Evolutionary conservation across 2,329 filamentous ascomycete species (phyloP), one percentile per base, ranked within the genome.

Genomic region (Shiraia bambusicola): DNA sequence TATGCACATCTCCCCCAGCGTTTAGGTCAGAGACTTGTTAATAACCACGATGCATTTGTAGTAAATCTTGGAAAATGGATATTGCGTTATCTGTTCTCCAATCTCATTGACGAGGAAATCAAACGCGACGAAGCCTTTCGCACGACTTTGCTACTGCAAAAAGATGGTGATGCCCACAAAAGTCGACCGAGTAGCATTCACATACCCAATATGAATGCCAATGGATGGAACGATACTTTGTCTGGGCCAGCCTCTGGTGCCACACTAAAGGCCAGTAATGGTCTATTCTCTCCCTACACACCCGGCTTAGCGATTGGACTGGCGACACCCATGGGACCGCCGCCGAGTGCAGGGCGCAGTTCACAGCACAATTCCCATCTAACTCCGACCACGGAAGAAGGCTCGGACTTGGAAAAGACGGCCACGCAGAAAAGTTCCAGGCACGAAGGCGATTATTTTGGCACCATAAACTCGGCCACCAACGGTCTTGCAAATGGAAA

Each of bases 21-120:
- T n/a, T n/a, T n/a, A n/a, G n/a, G n/a, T n/a, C n/a, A n/a, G n/a
- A n/a, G n/a, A n/a, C n/a, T n/a, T n/a, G n/a, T n/a, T n/a, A n/a
- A n/a, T n/a, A n/a, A n/a, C n/a, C n/a, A n/a, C n/a, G n/a, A n/a
- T n/a, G n/a, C 11, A 11, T 17, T 9, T 14, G 12, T 50, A 93
- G 88, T 97, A 67, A 97, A 95, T 61, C 82, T 97, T 32, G 93
- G 93, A 7, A 95, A 95, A 75, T 98, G 93, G 93, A 83, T 97
- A 32, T 73, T 98, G 45, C 82, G 93, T 25, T 95, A 96, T 67
- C 77, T 98, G 0, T 98, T 98, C 71, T 83, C 86, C 8, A 86
- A 87, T 40, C 76, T 97, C 29, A 86, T 98, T 39, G 87, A 95
- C 47, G 91, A 96, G 66, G 88, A 97, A 66, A 87, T 95, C 54